Evolutionary conservation across 352 stramenopile species (phyloP), one percentile per base, ranked within the genome.

Genomic region (Halophytophthora polymorphica): DNA sequence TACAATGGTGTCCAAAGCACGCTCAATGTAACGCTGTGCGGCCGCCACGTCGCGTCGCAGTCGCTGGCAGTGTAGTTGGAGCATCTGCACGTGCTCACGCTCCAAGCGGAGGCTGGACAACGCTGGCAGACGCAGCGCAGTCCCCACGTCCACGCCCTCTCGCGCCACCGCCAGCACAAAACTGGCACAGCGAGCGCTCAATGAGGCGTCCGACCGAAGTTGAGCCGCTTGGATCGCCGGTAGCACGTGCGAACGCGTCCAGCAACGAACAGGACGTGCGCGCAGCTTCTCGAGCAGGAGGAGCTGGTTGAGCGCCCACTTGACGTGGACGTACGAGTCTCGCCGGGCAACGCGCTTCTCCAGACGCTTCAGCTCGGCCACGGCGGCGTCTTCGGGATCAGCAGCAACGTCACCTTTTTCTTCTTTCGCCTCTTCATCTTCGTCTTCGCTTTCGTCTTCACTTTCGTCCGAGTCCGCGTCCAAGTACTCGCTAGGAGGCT

Each of bases 291-390:
- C 60, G 25, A 58, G 56, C 18, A 69, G 21, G 6, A 50, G 21
- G 25, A 69, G 60, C 36, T 61, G 60, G 23, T 54, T 65, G 35
- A 64, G 12, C 6, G 51, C 43, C 58, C 53, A 63, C 28, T 63
- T 66, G 15, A 66, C 11, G 3, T 29, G 40, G 0, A 45, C 37
- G 17, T 64, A 69, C 10, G 60, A 60, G 23, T 61, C 44, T 13
- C 40, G 36, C 2, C 37, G 14, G 1, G 23, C 35, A 6, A 64
- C 49, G 14, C 53, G 13, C 14, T 44, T 25, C 34, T 31, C 34
- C 35, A 61, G n/a, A n/a, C n/a, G n/a, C n/a, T n/a, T n/a, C n/a
- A n/a, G n/a, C n/a, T n/a, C n/a, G n/a, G n/a, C n/a, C n/a, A n/a
- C n/a, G n/a, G n/a, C n/a, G n/a, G n/a, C n/a, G n/a, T n/a, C n/a